Conservation (phyloP, 805 yeast species). For the Teunomyces gatunensis region DNA sequence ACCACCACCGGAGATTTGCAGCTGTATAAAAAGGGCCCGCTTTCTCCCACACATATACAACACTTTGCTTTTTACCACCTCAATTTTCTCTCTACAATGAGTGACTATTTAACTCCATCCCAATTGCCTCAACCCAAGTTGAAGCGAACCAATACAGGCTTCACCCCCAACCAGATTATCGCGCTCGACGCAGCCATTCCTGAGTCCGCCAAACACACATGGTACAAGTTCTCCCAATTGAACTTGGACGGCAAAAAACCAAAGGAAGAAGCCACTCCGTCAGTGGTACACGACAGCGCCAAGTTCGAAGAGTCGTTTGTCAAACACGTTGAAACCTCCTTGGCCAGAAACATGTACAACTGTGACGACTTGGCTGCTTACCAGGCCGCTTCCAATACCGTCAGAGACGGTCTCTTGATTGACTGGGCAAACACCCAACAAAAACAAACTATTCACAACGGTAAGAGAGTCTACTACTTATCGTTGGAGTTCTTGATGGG, state of each 20-base stretch:
- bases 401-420: slow-evolving; percentile 74
- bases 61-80: neutral
- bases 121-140: slow-evolving; percentile 45
- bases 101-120: slow-evolving; percentile 38
- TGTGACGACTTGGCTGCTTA: slow-evolving; percentile 92
- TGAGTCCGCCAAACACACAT: slow-evolving; percentile 65
- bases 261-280: slow-evolving; percentile 31
- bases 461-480: slow-evolving; percentile 81
- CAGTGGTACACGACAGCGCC: slow-evolving; percentile 37
- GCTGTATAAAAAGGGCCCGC: neutral
- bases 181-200: slow-evolving; percentile 83
- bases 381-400: slow-evolving; percentile 77
- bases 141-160: slow-evolving; percentile 82
- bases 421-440: slow-evolving; percentile 96
- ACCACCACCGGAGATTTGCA: neutral
- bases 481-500: slow-evolving; percentile 93
- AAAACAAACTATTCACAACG: slow-evolving; percentile 76
- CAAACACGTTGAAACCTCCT: slow-evolving; percentile 82
- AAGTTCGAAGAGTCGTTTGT: slow-evolving; percentile 69
- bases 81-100: slow-evolving; percentile 17
- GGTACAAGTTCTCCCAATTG: slow-evolving; percentile 68
- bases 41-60: neutral
- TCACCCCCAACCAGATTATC: slow-evolving; percentile 85
- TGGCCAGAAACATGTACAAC: slow-evolving; percentile 89
- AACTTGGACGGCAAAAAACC: slow-evolving; percentile 22